Evolutionary conservation across 2,329 filamentous ascomycete species (phyloP), one percentile per base, ranked within the genome.

Genomic region (Lachnellula cervina): DNA sequence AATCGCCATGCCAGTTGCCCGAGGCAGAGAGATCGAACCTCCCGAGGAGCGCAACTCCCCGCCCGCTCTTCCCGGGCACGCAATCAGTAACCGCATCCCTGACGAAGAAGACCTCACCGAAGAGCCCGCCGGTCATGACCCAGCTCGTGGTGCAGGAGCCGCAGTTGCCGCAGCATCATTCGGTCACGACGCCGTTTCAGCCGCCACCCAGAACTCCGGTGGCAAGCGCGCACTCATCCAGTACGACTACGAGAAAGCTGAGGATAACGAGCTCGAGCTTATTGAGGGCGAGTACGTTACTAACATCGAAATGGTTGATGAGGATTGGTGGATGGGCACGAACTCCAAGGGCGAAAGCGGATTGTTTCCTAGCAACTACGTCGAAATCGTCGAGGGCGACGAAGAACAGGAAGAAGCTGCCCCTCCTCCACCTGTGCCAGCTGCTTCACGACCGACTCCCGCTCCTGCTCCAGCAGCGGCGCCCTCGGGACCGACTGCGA

Each of bases 261-360:
- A 99, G 72, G 92, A 96, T 63, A 99, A 99, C 68, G 94, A 99
- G 74, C 83, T 99, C 55, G 91, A 96, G 62, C 80, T 99, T 17
- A 80, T 82, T 25, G 94, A 99, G 73, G 92, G 92, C 60, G 89
- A 97, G 66, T 83, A 86, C 61, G 87, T 99, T 38, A 91, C 82
- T 23, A 87, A 96, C 69, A 96, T 99, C 66, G 90, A 97, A 60
- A 95, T 95, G 89, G 90, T 99, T 2, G 94, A 97, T 65, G 88
- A 95, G 51, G 93, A 99, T 70, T 99, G 94, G 94, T 99, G 94
- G 94, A 88, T 96, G 82, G 94, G 95, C 44, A 89, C 88, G 63
- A 99, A 97, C 75, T 76, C 80, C 21, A 80, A 78, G 59, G 94
- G 94, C 65, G 90, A 97, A 72, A 86, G 80, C 56, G 94, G 94